Evolutionary conservation across 2,329 filamentous ascomycete genomes (phyloP), one percentile per base, ranked within the genome.

Genomic region (Xylariaceae sp.): DNA sequence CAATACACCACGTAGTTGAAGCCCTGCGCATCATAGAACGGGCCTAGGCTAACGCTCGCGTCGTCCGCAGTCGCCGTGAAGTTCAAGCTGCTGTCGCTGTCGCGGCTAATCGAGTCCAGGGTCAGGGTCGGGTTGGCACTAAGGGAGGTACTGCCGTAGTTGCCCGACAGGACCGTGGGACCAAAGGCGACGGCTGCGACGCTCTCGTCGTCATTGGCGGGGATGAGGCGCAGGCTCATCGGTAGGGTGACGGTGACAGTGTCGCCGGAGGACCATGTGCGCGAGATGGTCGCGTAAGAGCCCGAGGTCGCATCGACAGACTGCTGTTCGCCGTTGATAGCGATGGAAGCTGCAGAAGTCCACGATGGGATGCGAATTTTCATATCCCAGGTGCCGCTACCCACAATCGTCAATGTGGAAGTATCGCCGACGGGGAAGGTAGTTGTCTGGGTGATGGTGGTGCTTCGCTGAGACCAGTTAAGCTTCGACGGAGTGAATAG

Each of bases 341-440:
- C 51, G 37, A 76, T 60, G 0, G 55, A 53, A 0, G 69, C 68
- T 0, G 69, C 68, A 0, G 56, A 52, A 0, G 69, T 63, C 73
- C 72, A 76, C 0, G 61, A 55, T 0, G 73, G 73, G 19, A 76
- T 70, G 16, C 73, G 67, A n/a, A 76, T 57, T 3, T 60, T 61
- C 42, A 62, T 59, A 0, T 47, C 42, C 43, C 59, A 64, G 6
- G 50, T 40, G 1, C 40, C 44, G 3, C 66, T 66, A 2, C 45
- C 42, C 4, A 75, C 50, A n/a, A 76, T 50, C 1, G 55, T 62
- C 15, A 76, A 42, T 1, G 58, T 68, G 0, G 62, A 63, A 0
- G 64, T 66, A 43, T 72, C 69, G 2, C 48, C 47, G 2, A 63
- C 57, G 0, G 73, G 73, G 38, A 66, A 73, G 0, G 54, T 56